Evolutionary conservation across 805 yeast species (phyloP).

Genomic region (Saturnispora kantuleensis): DNA sequence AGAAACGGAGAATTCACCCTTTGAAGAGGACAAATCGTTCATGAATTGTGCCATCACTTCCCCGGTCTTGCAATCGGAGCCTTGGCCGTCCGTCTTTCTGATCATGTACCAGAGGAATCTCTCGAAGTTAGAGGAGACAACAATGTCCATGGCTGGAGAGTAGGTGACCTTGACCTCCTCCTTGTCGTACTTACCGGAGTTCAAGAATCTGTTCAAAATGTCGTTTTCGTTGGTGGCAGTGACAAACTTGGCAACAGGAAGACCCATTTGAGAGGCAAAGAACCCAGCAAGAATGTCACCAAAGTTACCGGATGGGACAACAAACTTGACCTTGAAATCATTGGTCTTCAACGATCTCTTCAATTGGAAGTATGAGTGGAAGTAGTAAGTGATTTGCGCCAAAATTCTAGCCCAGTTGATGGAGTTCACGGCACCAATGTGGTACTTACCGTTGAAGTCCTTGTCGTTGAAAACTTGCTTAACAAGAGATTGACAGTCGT

Average conservation of each 20-base stretch:
- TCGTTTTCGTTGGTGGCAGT: conserved; percentile 96
- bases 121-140: conserved; percentile 92
- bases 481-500: conserved; percentile 96
- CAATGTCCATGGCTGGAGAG: conserved; percentile 98
- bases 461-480: conserved; percentile 85
- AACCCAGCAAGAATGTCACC: conserved; percentile 97
- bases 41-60: conserved; percentile 64
- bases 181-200: conserved; percentile 78
- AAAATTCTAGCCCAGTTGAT: conserved; percentile 98
- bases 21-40: conserved; percentile 51
- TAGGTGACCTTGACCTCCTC: conserved; percentile 72
- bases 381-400: conserved; percentile 96
- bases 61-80: conserved; percentile 65
- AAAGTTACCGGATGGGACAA: conserved; percentile 97
- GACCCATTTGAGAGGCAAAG: conserved; percentile 90
- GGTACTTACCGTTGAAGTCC: conserved; percentile 81
- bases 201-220: conserved; percentile 85
- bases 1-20: conserved; percentile 71
- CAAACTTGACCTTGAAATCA: conserved; percentile 54
- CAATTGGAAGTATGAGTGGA: conserved; percentile 79
- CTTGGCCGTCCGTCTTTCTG: conserved; percentile 52
- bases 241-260: conserved; percentile 76
- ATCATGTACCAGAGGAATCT: conserved; percentile 92
- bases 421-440: conserved; percentile 95
- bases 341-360: conserved; percentile 27